phyloP scores from a whole-genome alignment of 2,329 filamentous ascomycete species.

The Monosporascus sp. region DNA sequence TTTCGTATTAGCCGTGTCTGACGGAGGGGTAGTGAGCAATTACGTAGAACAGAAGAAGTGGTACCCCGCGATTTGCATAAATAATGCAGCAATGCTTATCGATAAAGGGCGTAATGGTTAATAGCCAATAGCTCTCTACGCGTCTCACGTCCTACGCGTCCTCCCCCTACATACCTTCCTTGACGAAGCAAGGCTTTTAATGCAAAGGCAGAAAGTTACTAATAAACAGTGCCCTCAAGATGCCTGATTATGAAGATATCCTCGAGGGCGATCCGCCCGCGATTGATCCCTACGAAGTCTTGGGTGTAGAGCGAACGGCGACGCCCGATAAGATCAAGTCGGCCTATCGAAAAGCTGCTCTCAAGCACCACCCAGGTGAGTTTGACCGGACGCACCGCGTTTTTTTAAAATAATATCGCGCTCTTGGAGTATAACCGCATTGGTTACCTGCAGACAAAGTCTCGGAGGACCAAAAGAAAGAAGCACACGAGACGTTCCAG shows the following conservation, averaged over 20 bases:
- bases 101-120: slow-evolving; percentile 7
- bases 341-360: slow-evolving; percentile 84
- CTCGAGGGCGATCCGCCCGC: slow-evolving; percentile 53
- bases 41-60: not conserved
- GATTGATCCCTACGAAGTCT: slow-evolving; percentile 74
- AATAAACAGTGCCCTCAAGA: slow-evolving; percentile 18
- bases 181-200: not conserved
- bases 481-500: slow-evolving; percentile 80
- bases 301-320: slow-evolving; percentile 65
- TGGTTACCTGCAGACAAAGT: slow-evolving; percentile 64
- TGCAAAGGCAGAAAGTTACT: not conserved
- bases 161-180: not conserved
- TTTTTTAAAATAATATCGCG: not conserved
- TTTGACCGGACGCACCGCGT: not conserved
- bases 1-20: too few relatives aligned
- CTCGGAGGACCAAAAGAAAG: slow-evolving; percentile 57
- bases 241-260: slow-evolving; percentile 48
- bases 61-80: not conserved
- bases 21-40: too few relatives aligned
- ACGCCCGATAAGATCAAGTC: slow-evolving; percentile 77
- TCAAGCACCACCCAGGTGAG: slow-evolving; percentile 80
- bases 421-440: not conserved
- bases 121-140: slow-evolving; percentile 1
- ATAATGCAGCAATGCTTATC: slow-evolving; percentile 5
- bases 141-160: slow-evolving; percentile 12